phyloP scores from a whole-genome alignment of 2,329 filamentous ascomycete genomes.

The Alternaria sp. region DNA sequence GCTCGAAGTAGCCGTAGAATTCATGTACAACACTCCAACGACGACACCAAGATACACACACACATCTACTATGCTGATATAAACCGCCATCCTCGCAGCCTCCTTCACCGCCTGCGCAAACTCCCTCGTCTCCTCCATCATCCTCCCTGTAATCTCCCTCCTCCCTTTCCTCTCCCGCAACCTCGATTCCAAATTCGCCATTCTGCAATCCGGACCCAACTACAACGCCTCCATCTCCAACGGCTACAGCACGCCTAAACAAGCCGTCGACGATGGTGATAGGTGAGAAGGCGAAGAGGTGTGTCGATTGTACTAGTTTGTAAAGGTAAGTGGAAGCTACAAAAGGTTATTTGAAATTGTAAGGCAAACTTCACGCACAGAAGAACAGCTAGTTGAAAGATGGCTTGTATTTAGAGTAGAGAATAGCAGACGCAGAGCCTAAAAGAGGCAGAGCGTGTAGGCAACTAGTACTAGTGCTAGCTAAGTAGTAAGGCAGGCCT shows the following conservation, averaged over 20 bases:
- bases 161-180: conserved; percentile 74
- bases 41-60: not conserved
- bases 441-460: too few relatives aligned
- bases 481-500: too few relatives aligned
- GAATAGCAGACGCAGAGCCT: too few relatives aligned
- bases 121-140: conserved; percentile 73
- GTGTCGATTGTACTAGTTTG: conserved; percentile 66
- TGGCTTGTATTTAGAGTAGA: too few relatives aligned
- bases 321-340: too few relatives aligned
- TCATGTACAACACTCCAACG: conserved; percentile 64
- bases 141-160: conserved; percentile 74
- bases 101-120: conserved; percentile 76
- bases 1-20: conserved; percentile 76
- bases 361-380: too few relatives aligned
- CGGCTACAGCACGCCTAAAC: conserved; percentile 74
- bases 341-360: too few relatives aligned
- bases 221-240: conserved; percentile 50
- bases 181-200: conserved; percentile 76
- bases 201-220: conserved; percentile 66
- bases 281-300: conserved; percentile 68
- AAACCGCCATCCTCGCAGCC: conserved; percentile 65
- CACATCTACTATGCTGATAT: not conserved
- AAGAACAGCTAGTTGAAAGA: too few relatives aligned
- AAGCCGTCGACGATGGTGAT: conserved; percentile 76
- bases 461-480: too few relatives aligned